These are phyloP conservation scores for Rugonectria rugulosa DNA, from an alignment of 2,329 filamentous ascomycete species.

Conservation along the genomic window DNA sequence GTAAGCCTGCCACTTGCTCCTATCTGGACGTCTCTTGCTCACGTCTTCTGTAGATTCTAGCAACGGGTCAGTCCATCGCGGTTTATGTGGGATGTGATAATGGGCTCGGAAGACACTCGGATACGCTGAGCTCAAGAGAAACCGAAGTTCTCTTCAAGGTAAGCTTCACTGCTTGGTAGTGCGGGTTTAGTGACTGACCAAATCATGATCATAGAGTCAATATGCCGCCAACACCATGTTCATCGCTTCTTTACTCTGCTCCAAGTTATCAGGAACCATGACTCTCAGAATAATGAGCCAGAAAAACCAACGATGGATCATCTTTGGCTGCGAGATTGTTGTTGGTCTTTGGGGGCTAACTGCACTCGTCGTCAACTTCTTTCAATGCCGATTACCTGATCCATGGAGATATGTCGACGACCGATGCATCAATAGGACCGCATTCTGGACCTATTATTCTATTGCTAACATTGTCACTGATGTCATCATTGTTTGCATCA, in stretches of 20 bases:
- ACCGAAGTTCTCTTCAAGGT: slow-evolving; percentile 38
- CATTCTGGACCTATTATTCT: slow-evolving; percentile 40
- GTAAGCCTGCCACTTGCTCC: slow-evolving; percentile 26
- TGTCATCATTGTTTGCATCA: slow-evolving; percentile 36
- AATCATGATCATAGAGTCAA: slow-evolving; percentile 25
- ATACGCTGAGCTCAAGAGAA: slow-evolving; percentile 22
- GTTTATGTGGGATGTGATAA: slow-evolving; percentile 31
- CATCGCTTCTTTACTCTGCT: slow-evolving; percentile 35
- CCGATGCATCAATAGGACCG: slow-evolving; percentile 31
- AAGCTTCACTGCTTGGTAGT: not conserved
- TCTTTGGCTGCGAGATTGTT: slow-evolving; percentile 27
- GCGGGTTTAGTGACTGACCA: too few relatives aligned
- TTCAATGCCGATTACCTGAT: slow-evolving; percentile 36
- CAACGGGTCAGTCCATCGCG: slow-evolving; percentile 32
- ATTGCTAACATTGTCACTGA: slow-evolving; percentile 42
- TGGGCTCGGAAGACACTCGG: slow-evolving; percentile 34
- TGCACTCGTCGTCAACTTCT: slow-evolving; percentile 36
- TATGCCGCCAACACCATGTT: slow-evolving; percentile 39
- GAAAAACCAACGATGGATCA: slow-evolving; percentile 31
- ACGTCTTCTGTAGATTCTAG: slow-evolving; percentile 25
- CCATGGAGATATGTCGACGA: slow-evolving; percentile 39
- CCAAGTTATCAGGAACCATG: slow-evolving; percentile 40
- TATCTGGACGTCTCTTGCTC: not conserved
- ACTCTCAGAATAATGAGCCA: slow-evolving; percentile 35
- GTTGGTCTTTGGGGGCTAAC: slow-evolving; percentile 35